Evolutionary conservation across 1,284 basidiomycete genomes (phyloP).

Genomic region (Ceratobasidium sp.): DNA sequence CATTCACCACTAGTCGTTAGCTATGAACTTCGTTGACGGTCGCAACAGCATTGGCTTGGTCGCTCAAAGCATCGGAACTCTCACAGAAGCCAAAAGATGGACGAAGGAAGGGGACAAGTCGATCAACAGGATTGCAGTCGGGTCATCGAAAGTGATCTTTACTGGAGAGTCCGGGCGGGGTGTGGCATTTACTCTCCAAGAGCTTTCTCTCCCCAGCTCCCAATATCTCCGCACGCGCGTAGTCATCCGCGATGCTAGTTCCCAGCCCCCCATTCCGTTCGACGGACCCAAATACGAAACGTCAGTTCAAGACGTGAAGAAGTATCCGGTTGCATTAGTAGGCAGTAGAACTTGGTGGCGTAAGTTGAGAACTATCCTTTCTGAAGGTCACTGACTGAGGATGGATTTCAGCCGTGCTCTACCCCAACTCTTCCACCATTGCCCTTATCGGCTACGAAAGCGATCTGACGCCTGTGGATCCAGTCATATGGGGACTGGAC

Average conservation of each 20-base stretch:
- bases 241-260: neutral
- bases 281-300: neutral
- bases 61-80: slow-evolving; percentile 2
- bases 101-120: neutral
- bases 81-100: neutral
- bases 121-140: neutral
- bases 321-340: neutral
- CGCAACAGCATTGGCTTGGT: neutral
- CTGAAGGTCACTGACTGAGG: neutral
- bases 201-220: neutral
- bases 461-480: neutral
- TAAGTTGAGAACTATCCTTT: neutral
- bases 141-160: neutral
- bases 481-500: neutral
- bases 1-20: neutral
- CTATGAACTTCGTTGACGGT: slow-evolving; percentile 1
- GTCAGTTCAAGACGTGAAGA: neutral
- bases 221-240: neutral
- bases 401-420: neutral
- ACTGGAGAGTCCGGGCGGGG: neutral
- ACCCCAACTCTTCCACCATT: neutral
- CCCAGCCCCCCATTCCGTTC: neutral
- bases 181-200: neutral
- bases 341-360: neutral
- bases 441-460: neutral